These are phyloP conservation scores for Alternaria sp. DNA, from an alignment of 2,329 filamentous ascomycete species.

Conservation along the genomic window DNA sequence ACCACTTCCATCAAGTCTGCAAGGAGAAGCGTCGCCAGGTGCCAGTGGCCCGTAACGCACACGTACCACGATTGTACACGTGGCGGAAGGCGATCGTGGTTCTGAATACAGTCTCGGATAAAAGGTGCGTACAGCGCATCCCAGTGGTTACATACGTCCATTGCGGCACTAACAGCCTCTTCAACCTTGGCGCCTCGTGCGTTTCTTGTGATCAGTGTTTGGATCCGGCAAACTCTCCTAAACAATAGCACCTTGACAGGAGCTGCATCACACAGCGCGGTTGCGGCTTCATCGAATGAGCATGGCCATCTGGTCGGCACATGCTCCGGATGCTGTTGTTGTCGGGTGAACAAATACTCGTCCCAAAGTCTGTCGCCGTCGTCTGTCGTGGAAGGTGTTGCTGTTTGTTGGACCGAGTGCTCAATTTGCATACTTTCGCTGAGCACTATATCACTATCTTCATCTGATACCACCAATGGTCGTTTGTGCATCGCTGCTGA, in stretches of 20 bases:
- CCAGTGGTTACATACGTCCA: constrained; percentile 65
- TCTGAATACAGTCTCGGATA: constrained; percentile 60
- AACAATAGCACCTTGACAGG: constrained; percentile 68
- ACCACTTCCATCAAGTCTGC: constrained; percentile 63
- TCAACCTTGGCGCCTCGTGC: constrained; percentile 55
- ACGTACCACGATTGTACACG: constrained; percentile 69
- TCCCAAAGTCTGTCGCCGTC: constrained; percentile 50
- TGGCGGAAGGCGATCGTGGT: constrained; percentile 61
- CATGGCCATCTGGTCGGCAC: constrained; percentile 62
- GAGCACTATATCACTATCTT: constrained; percentile 55
- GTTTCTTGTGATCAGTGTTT: constrained; percentile 60
- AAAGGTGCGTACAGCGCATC: constrained; percentile 62
- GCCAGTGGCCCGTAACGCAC: constrained; percentile 66
- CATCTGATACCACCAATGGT: constrained; percentile 56
- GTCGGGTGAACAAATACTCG: constrained; percentile 49
- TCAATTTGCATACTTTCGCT: constrained; percentile 23
- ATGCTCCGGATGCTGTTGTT: constrained; percentile 29
- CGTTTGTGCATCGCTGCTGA: constrained; percentile 63
- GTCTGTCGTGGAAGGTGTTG: constrained; percentile 4
- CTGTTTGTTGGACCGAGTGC: background rate
- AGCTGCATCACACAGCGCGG: constrained; percentile 61
- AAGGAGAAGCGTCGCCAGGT: constrained; percentile 64
- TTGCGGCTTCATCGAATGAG: constrained; percentile 61
- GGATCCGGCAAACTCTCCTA: constrained; percentile 64
- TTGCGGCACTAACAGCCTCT: constrained; percentile 58